These are phyloP conservation scores for Russula abietina DNA, from an alignment of 768 basidiomycete species.

Conservation along the genomic window DNA sequence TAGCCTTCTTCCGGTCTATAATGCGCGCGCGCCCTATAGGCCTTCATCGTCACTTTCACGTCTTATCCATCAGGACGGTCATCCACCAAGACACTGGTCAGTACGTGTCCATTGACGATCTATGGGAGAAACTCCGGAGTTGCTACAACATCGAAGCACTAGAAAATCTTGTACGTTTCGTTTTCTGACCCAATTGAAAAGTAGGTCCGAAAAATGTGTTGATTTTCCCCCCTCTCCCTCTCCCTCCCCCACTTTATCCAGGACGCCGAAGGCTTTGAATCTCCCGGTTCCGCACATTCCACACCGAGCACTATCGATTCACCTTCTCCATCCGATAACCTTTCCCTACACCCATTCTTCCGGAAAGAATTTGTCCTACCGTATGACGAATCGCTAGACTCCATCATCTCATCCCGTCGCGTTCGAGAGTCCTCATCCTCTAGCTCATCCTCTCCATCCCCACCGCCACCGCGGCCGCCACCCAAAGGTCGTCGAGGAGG, in stretches of 20 bases:
- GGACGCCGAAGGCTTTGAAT: slow-evolving; percentile 33
- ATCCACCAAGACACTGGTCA: slow-evolving; percentile 68
- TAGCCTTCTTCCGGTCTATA: slow-evolving; percentile 76
- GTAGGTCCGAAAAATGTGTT: background rate
- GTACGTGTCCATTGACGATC: slow-evolving; percentile 49
- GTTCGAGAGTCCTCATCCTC: slow-evolving; percentile 56
- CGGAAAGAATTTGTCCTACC: slow-evolving; percentile 61
- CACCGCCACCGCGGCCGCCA: slow-evolving; percentile 46
- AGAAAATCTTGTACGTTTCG: slow-evolving; percentile 57
- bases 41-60: slow-evolving; percentile 75
- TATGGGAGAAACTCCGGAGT: slow-evolving; percentile 68
- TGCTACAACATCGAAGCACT: slow-evolving; percentile 74
- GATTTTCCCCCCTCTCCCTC: background rate
- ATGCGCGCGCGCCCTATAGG: slow-evolving; percentile 80
- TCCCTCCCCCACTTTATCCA: background rate
- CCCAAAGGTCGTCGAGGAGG: slow-evolving; percentile 32
- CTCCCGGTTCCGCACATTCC: slow-evolving; percentile 35
- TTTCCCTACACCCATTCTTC: slow-evolving; percentile 66
- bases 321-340: slow-evolving; percentile 64
- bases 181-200: no score
- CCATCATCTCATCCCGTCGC: slow-evolving; percentile 56
- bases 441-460: slow-evolving; percentile 41
- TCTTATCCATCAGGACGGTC: slow-evolving; percentile 64
- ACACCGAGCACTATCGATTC: slow-evolving; percentile 51
- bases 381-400: slow-evolving; percentile 52